phyloP scores from a whole-genome alignment of 495 filamentous ascomycete species.

The Talaromyces thailandensis region DNA sequence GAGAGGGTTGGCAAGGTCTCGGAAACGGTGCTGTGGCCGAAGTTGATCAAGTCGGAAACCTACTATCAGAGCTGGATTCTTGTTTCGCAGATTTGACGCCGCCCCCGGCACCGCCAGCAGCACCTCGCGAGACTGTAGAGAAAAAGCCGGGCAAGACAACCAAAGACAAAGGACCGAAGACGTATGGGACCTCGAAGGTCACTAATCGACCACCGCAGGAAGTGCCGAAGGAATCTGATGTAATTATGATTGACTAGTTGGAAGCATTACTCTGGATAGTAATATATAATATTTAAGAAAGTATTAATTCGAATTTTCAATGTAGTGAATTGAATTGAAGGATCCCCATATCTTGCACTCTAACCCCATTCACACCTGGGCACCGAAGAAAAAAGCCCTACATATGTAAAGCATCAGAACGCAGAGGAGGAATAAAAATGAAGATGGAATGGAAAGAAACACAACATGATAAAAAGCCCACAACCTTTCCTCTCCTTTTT shows the following conservation, averaged over 20 bases:
- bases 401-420: not conserved
- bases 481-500: not conserved
- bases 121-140: not conserved
- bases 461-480: not conserved
- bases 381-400: not conserved
- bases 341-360: not conserved
- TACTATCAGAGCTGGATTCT: slow-evolving; percentile 26
- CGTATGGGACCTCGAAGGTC: not conserved
- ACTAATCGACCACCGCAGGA: not conserved
- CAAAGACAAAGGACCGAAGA: not conserved
- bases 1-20: slow-evolving; percentile 41
- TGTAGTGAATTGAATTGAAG: not conserved
- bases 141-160: not conserved
- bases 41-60: slow-evolving; percentile 29
- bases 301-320: not conserved
- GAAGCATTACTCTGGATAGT: slow-evolving; percentile 1
- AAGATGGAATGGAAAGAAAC: not conserved
- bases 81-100: slow-evolving; percentile 13
- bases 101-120: not conserved
- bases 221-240: slow-evolving; percentile 5
- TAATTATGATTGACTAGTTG: slow-evolving; percentile 10
- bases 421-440: not conserved
- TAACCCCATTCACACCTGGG: not conserved
- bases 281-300: not conserved
- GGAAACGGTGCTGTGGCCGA: slow-evolving; percentile 34